Evolutionary conservation across 768 basidiomycete genomes (phyloP).

Genomic region (Mycena maculata): DNA sequence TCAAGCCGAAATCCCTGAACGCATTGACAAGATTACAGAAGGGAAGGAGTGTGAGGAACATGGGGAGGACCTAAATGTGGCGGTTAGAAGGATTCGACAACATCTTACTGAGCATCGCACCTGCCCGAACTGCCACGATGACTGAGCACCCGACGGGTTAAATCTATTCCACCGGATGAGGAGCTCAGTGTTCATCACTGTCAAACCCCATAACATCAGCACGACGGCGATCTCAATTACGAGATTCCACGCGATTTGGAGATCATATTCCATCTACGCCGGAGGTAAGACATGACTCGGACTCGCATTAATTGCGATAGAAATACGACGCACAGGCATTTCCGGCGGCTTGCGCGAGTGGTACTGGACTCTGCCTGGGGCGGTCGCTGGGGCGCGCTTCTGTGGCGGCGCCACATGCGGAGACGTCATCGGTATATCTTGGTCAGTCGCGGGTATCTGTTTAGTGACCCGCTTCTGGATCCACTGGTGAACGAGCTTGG

Average conservation of each 20-base stretch:
- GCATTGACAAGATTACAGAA: constrained; percentile 32
- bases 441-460: constrained; percentile 9
- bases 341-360: not conserved
- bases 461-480: constrained; percentile 7
- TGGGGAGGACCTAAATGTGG: constrained; percentile 30
- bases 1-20: constrained; percentile 31
- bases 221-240: constrained; percentile 28
- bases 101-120: constrained; percentile 24
- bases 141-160: not conserved
- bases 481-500: constrained; percentile 18
- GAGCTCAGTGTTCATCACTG: constrained; percentile 39
- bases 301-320: constrained; percentile 8
- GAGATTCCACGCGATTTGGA: constrained; percentile 31
- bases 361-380: not conserved
- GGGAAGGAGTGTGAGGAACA: constrained; percentile 35
- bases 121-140: constrained; percentile 38
- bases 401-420: not conserved
- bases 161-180: constrained; percentile 32
- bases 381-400: not conserved
- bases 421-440: not conserved
- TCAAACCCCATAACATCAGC: constrained; percentile 30
- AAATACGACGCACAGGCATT: not conserved
- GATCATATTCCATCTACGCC: constrained; percentile 28
- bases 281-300: not conserved
- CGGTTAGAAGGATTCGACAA: not conserved